A percentile compares a stretch with the other conserved stretches of the same genome.
These are phyloP conservation scores for Eimeria tenella DNA, from an alignment of 169 alveolate genomes.

Conservation along the genomic window DNA sequence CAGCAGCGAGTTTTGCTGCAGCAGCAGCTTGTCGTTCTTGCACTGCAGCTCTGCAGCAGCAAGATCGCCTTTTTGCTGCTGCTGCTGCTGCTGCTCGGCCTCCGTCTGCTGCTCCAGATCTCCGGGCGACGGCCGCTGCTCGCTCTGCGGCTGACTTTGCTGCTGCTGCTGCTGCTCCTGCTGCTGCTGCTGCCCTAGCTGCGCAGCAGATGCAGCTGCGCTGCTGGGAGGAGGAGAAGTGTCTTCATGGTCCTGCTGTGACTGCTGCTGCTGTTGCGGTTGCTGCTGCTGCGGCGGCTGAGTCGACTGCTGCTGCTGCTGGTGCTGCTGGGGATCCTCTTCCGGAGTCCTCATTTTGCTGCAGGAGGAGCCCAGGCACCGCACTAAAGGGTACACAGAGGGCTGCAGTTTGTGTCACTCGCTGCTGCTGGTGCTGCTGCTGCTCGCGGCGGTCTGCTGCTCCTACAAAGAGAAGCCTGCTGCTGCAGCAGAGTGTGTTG, in stretches of 20 bases:
- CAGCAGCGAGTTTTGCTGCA: slow-evolving; percentile 67
- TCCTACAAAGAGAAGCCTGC: not conserved
- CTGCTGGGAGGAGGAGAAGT: not conserved
- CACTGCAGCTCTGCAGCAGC: slow-evolving; percentile 50
- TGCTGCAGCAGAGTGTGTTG: not conserved
- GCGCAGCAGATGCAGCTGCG: slow-evolving; percentile 8
- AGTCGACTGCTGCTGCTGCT: slow-evolving; percentile 12
- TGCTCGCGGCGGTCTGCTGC: not conserved
- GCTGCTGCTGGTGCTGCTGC: slow-evolving; percentile 39
- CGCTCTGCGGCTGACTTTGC: not conserved
- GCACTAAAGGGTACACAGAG: too few relatives aligned
- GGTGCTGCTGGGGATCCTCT: not conserved
- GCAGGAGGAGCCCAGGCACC: not conserved
- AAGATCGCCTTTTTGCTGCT: slow-evolving; percentile 26
- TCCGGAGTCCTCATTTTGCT: not conserved
- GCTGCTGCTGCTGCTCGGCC: slow-evolving; percentile 15
- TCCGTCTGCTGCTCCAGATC: not conserved
- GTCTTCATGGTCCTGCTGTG: not conserved
- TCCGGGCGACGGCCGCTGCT: not conserved
- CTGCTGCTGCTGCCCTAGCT: not conserved
- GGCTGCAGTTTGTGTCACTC: not conserved
- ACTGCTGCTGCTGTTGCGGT: slow-evolving; percentile 24
- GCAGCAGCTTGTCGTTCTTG: slow-evolving; percentile 63
- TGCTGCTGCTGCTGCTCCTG: slow-evolving; percentile 32
- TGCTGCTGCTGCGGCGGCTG: slow-evolving; percentile 58